Evolutionary conservation across 176 grass and related monocot genomes (phyloP).

Genomic region (Juncus inflexus): DNA sequence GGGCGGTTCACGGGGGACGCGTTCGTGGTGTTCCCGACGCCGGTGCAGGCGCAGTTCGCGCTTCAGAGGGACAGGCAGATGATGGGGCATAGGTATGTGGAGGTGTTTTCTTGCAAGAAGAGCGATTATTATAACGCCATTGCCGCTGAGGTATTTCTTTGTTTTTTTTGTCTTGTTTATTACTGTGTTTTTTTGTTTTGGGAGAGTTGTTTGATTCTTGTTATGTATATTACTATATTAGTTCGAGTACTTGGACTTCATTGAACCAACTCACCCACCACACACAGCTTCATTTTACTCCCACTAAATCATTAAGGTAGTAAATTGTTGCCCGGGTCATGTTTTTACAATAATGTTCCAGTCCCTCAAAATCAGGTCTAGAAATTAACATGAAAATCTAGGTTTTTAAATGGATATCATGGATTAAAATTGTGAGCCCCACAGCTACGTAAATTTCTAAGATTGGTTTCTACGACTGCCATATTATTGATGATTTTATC

Average conservation of each 20-base stretch:
- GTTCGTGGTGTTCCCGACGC: conserved; percentile 64
- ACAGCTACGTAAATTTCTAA: no score
- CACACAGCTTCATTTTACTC: background rate
- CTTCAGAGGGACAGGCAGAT: conserved; percentile 77
- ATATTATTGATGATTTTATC: no score
- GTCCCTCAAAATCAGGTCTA: no score
- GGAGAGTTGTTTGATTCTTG: background rate
- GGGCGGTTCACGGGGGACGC: conserved; percentile 73
- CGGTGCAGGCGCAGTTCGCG: conserved; percentile 65
- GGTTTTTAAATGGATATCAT: no score
- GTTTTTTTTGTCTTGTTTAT: background rate
- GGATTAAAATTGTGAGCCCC: no score
- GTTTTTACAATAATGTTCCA: background rate
- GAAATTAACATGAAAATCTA: no score
- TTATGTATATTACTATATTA: background rate
- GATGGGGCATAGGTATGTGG: conserved; percentile 87
- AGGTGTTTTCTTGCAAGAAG: conserved; percentile 95
- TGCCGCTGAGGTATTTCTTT: conserved; percentile 44
- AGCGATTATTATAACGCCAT: conserved; percentile 79
- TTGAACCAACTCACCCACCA: no score
- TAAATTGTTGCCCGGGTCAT: background rate
- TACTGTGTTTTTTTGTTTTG: background rate
- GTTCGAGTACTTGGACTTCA: background rate
- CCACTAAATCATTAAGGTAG: background rate
- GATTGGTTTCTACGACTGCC: no score